Evolutionary conservation across 257 asterid genomes (phyloP), one percentile per base, ranked within the genome.

Genomic region (Fraxinus anomala): DNA sequence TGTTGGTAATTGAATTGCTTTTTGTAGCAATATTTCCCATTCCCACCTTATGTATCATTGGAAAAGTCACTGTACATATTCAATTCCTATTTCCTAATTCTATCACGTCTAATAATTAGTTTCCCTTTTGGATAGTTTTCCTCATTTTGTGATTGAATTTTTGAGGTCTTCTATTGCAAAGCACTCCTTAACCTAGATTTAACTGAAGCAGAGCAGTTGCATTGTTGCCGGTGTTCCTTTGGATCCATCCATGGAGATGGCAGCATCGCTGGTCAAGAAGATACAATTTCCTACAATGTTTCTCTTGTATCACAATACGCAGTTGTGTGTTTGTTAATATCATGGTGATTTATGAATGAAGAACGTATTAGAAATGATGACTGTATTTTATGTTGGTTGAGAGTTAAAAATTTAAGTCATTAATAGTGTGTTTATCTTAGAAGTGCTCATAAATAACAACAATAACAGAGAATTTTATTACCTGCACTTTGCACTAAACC

Each of bases 401-500:
- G 26, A 56, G 13, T 56, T n/a, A 56, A 56, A 56, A 56, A 11
- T 63, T 3, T 11, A 63, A 23, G 34, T 26, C 69, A 63, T 0
- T 24, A 26, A 63, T 11, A 26, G 12, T 23, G 69, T 10, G 17
- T 63, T 56, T 24, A 63, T 63, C 31, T 26, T 26, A 7, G 19
- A 63, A 7, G 31, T 3, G 17, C 69, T 63, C 69, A 24, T 11
- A 63, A 2, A n/a, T 26, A 63, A 2, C 19, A 63, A 13, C 34
- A 23, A 21, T 6, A 61, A 61, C 68, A 24, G 68, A 61, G 34
- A 63, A 10, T 26, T 63, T 24, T 26, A 63, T 63, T 87, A 90
- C 99, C 99, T 91, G 92, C 98, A 95, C 73, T 89, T 86, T 68
- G 99, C 98, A 84, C 96, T 95, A 84, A 95, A 95, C 99, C 97